These are phyloP conservation scores for Amanita pseudoporphyria DNA, from an alignment of 768 basidiomycete genomes.

Conservation along the genomic window DNA sequence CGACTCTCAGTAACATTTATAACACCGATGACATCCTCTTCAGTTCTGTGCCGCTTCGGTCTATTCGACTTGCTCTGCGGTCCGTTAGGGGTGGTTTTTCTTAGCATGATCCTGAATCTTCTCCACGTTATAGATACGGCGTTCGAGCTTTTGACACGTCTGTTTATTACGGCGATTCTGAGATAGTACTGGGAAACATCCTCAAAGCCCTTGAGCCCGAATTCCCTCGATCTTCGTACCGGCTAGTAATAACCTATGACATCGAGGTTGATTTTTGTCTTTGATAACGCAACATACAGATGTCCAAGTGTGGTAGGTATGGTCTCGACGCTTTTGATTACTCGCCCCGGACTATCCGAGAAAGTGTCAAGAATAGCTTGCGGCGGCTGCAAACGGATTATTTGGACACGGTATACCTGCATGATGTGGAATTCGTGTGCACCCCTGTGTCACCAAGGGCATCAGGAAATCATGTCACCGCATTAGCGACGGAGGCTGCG, in stretches of 20 bases:
- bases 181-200: conserved; percentile 63
- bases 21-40: conserved; percentile 50
- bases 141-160: conserved; percentile 78
- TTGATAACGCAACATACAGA: conserved; percentile 28
- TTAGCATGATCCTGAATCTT: conserved; percentile 7
- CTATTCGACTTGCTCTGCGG: conserved; percentile 70
- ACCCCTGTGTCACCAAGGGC: conserved; percentile 36
- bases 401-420: conserved; percentile 73
- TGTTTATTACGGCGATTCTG: conserved; percentile 72
- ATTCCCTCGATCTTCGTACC: conserved; percentile 73
- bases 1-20: conserved; percentile 57
- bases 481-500: conserved; percentile 41
- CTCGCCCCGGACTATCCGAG: conserved; percentile 51
- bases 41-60: conserved; percentile 49
- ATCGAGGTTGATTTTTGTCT: not conserved
- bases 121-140: conserved; percentile 49
- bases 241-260: conserved; percentile 38
- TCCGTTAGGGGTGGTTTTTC: conserved; percentile 21
- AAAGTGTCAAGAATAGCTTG: conserved; percentile 58
- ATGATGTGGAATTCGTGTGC: conserved; percentile 77
- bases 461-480: conserved; percentile 46
- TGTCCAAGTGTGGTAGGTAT: conserved; percentile 83
- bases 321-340: conserved; percentile 67
- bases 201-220: conserved; percentile 49
- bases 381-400: conserved; percentile 65